phyloP scores from a whole-genome alignment of 2,329 filamentous ascomycete species.

The Neodidymelliopsis sp. region DNA sequence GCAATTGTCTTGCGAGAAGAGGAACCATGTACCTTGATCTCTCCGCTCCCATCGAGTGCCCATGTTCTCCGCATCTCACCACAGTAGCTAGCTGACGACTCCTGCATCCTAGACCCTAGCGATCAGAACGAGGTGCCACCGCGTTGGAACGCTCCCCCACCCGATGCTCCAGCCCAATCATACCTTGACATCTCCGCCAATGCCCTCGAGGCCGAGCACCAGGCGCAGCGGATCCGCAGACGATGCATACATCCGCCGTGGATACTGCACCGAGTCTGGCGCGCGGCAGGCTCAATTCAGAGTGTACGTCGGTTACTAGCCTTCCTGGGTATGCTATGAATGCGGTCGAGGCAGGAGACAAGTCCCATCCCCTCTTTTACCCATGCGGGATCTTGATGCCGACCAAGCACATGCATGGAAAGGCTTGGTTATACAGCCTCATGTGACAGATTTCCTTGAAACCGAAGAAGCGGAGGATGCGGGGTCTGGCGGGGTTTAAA shows the following conservation, averaged over 20 bases:
- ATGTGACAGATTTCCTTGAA: slow-evolving; percentile 33
- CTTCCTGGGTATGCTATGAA: slow-evolving; percentile 13
- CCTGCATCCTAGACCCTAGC: slow-evolving; percentile 32
- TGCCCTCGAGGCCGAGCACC: slow-evolving; percentile 11
- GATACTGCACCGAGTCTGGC: slow-evolving; percentile 15
- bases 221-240: slow-evolving; percentile 42
- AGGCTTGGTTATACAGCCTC: slow-evolving; percentile 22
- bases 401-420: slow-evolving; percentile 22
- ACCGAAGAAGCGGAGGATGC: slow-evolving; percentile 35
- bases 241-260: slow-evolving; percentile 18
- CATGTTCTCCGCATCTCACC: slow-evolving; percentile 36
- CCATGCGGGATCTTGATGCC: slow-evolving; percentile 29
- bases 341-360: slow-evolving; percentile 19
- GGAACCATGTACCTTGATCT: slow-evolving; percentile 23
- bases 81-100: slow-evolving; percentile 20
- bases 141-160: slow-evolving; percentile 26
- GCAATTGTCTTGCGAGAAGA: slow-evolving; percentile 28
- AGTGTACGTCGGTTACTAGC: slow-evolving; percentile 18
- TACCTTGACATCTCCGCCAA: slow-evolving; percentile 14
- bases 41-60: slow-evolving; percentile 20
- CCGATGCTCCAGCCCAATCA: slow-evolving; percentile 34
- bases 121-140: slow-evolving; percentile 28
- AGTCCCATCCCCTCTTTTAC: slow-evolving; percentile 34
- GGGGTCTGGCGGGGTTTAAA: slow-evolving; percentile 44
- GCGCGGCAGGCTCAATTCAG: slow-evolving; percentile 19